These are phyloP conservation scores for Fusarium sp. DNA, from an alignment of 2,329 filamentous ascomycete genomes.

Conservation along the genomic window DNA sequence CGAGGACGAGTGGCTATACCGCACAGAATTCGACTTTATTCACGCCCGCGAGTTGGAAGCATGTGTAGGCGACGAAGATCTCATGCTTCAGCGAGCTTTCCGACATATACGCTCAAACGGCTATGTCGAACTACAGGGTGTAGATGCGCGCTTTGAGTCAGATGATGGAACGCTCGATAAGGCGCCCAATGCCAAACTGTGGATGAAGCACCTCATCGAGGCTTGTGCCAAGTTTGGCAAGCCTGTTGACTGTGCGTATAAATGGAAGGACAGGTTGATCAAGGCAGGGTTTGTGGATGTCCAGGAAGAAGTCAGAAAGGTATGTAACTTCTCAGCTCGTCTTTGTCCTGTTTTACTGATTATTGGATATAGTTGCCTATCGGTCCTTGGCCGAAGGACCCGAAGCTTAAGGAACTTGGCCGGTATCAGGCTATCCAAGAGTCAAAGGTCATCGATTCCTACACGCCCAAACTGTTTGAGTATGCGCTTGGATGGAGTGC, in stretches of 20 bases:
- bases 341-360: background rate
- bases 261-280: slow-evolving; percentile 3
- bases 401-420: slow-evolving; percentile 19
- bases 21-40: slow-evolving; percentile 8
- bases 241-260: background rate
- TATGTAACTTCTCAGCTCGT: background rate
- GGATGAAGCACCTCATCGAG: slow-evolving; percentile 1
- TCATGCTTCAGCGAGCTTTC: background rate
- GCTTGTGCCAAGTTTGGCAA: slow-evolving; percentile 22
- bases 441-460: slow-evolving; percentile 18
- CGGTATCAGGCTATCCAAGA: slow-evolving; percentile 17
- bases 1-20: slow-evolving; percentile 22
- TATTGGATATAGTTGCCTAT: slow-evolving; percentile 1
- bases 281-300: slow-evolving; percentile 11
- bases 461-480: slow-evolving; percentile 26
- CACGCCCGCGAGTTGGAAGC: slow-evolving; percentile 21
- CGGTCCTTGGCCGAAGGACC: slow-evolving; percentile 13
- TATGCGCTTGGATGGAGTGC: slow-evolving; percentile 23
- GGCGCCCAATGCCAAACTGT: background rate
- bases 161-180: slow-evolving; percentile 11
- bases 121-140: slow-evolving; percentile 13
- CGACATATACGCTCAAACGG: background rate
- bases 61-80: background rate
- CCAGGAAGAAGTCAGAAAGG: slow-evolving; percentile 1
- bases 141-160: background rate